A percentile compares a stretch with the other conserved stretches of the same genome.
phyloP scores from a whole-genome alignment of 805 yeast species.

The Kluyveromyces wickerhamii region DNA sequence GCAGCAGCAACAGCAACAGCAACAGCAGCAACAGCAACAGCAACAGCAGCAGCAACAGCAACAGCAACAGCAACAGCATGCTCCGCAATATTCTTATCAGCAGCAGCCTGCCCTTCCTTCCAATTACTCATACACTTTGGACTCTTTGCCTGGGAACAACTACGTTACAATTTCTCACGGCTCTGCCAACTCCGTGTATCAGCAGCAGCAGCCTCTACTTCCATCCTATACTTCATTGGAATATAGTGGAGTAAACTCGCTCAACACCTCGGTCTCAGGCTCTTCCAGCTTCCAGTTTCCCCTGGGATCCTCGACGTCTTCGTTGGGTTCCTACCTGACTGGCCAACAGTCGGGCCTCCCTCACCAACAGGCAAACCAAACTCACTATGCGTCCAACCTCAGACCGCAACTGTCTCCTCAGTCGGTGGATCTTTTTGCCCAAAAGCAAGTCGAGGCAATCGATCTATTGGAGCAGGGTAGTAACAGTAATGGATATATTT shows the following conservation, averaged over 20 bases:
- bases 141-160: conserved; percentile 8
- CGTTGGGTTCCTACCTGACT: conserved; percentile 1
- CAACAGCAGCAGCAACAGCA: conserved; percentile 10
- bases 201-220: neutral
- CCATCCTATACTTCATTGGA: conserved; percentile 5
- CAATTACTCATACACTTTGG: conserved; percentile 9
- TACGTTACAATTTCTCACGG: conserved; percentile 6
- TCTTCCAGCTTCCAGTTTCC: conserved; percentile 3
- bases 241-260: neutral
- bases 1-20: conserved; percentile 12
- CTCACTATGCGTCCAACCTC: neutral
- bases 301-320: conserved; percentile 3
- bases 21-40: conserved; percentile 8
- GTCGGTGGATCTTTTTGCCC: neutral
- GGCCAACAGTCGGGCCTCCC: neutral
- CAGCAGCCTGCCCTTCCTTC: conserved; percentile 15
- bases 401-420: conserved; percentile 4
- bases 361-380: neutral
- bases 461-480: conserved; percentile 4
- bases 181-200: neutral
- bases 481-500: conserved; percentile 4
- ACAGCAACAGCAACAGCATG: conserved; percentile 8
- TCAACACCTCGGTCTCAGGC: neutral
- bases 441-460: conserved; percentile 1
- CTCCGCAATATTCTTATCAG: conserved; percentile 10